phyloP scores from a whole-genome alignment of 371 early-diverging fungal genomes.

The Thermomucor indicae-seudaticae region DNA sequence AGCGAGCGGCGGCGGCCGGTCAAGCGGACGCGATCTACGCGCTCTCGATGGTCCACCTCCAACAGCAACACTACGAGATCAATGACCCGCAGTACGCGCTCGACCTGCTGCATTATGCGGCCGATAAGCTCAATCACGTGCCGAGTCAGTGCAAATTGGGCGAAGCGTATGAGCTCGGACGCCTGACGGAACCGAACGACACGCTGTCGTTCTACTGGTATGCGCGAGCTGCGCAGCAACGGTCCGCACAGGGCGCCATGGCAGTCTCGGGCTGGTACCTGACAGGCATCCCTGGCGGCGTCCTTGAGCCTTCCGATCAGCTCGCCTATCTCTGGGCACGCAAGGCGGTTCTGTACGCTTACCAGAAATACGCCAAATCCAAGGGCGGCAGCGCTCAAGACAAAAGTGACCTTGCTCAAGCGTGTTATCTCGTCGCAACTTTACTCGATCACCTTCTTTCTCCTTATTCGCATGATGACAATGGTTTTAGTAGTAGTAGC shows the following conservation, averaged over 20 bases:
- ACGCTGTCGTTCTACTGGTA: constrained; percentile 92
- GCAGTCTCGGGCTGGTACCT: constrained; percentile 88
- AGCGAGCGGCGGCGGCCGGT: constrained; percentile 62
- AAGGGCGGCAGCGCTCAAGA: too few species aligned
- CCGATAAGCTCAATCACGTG: constrained; percentile 85
- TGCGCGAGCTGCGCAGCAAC: constrained; percentile 79
- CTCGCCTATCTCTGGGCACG: constrained; percentile 88
- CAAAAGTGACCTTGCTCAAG: too few species aligned
- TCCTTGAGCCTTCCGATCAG: constrained; percentile 68
- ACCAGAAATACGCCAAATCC: constrained; percentile 50
- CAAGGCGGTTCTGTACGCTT: constrained; percentile 55
- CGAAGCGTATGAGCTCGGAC: constrained; percentile 90
- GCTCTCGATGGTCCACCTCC: constrained; percentile 80
- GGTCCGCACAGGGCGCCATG: constrained; percentile 75
- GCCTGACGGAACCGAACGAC: constrained; percentile 75
- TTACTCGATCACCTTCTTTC: too few species aligned
- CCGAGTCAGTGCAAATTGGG: constrained; percentile 91
- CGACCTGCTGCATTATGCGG: constrained; percentile 84
- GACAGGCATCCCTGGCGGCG: constrained; percentile 69
- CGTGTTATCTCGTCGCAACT: too few species aligned
- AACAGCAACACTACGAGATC: constrained; percentile 56
- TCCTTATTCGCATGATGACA: too few species aligned
- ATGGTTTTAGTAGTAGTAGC: too few species aligned
- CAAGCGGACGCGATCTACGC: constrained; percentile 75
- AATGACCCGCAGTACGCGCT: constrained; percentile 83